phyloP scores from a whole-genome alignment of 2,329 filamentous ascomycete genomes.

The Sordariomycetes sp. region DNA sequence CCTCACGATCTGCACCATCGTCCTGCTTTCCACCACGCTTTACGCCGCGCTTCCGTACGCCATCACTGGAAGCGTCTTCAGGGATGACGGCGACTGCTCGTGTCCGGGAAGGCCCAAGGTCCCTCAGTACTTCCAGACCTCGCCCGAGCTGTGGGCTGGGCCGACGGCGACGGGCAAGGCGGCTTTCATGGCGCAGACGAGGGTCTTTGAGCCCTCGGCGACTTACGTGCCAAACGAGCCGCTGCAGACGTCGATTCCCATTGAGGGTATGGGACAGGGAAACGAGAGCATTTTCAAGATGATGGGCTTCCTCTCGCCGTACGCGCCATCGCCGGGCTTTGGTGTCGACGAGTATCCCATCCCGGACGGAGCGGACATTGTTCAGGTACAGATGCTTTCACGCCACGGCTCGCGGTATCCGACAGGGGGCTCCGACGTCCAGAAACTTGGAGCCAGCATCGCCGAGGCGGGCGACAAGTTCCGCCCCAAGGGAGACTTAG shows the following conservation, averaged over 20 bases:
- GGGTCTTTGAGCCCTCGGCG: constrained; percentile 54
- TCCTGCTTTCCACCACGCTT: constrained; percentile 26
- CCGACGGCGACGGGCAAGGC: constrained; percentile 62
- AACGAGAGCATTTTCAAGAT: constrained; percentile 61
- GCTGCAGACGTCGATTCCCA: constrained; percentile 61
- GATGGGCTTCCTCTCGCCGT: constrained; percentile 60
- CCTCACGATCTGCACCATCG: constrained; percentile 15
- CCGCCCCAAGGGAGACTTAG: constrained; percentile 47
- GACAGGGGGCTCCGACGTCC: constrained; percentile 47
- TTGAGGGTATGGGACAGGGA: constrained; percentile 45
- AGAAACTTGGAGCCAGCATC: constrained; percentile 47
- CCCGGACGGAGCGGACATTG: constrained; percentile 56
- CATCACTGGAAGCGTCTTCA: background rate
- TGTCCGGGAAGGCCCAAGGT: constrained; percentile 29
- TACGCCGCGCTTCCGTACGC: constrained; percentile 24
- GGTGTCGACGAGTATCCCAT: constrained; percentile 64
- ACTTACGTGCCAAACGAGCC: constrained; percentile 61
- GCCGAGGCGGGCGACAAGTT: constrained; percentile 42
- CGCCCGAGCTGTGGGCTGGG: constrained; percentile 50
- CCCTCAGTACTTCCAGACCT: constrained; percentile 56
- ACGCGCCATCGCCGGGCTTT: constrained; percentile 63
- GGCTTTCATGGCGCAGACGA: constrained; percentile 64
- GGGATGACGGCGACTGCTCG: constrained; percentile 16
- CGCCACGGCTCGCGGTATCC: constrained; percentile 69
- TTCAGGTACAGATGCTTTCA: constrained; percentile 63